Evolutionary conservation across 2,329 filamentous ascomycete species (phyloP).

Genomic region (Fusarium nanum): DNA sequence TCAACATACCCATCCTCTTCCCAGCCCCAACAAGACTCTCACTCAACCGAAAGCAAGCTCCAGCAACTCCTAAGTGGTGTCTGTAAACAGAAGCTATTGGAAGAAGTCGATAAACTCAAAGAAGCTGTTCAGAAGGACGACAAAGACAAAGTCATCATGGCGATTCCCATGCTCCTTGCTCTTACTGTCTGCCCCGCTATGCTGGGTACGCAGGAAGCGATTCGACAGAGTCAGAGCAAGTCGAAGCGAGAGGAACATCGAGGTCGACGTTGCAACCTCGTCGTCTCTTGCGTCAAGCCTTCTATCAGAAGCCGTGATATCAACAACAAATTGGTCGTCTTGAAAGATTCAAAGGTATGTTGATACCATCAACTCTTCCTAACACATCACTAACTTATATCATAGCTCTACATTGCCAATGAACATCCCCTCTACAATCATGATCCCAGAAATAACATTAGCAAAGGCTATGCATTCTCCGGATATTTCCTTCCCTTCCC

Average conservation of each 20-base stretch:
- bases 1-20: conserved; percentile 20
- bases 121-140: conserved; percentile 43
- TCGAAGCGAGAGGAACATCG: conserved; percentile 60
- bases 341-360: conserved; percentile 56
- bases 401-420: conserved; percentile 48
- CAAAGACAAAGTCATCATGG: conserved; percentile 46
- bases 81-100: conserved; percentile 43
- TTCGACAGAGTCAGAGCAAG: conserved; percentile 60
- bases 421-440: conserved; percentile 45
- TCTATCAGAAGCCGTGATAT: conserved; percentile 57
- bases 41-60: conserved; percentile 32
- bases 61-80: conserved; percentile 39
- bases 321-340: conserved; percentile 58
- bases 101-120: conserved; percentile 46
- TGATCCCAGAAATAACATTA: conserved; percentile 55
- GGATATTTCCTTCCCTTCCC: conserved; percentile 70
- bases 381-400: not conserved
- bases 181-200: conserved; percentile 53
- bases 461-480: conserved; percentile 64
- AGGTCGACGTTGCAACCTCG: conserved; percentile 60
- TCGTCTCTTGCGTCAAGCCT: conserved; percentile 60
- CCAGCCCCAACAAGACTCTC: conserved; percentile 18
- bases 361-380: not conserved
- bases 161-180: conserved; percentile 47
- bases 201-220: conserved; percentile 59